Evolutionary conservation across 2,329 filamentous ascomycete species (phyloP).

Genomic region (Thielaviopsis punctulata): DNA sequence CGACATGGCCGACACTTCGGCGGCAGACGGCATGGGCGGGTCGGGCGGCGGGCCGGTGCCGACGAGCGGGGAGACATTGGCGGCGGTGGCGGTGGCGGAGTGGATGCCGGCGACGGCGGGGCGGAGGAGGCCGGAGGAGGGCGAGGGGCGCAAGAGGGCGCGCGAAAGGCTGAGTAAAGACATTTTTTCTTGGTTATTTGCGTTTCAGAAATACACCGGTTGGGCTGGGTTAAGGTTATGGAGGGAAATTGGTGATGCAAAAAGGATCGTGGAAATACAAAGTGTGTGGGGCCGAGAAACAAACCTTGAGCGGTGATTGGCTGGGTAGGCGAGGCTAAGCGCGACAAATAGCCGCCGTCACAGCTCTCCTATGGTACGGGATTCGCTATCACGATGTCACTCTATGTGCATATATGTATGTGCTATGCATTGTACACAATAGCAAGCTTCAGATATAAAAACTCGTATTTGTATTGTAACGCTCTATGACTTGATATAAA

Average conservation of each 20-base stretch:
- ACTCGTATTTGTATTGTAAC: too few relatives aligned
- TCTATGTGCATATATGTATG: too few relatives aligned
- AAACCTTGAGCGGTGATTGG: neutral
- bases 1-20: slow-evolving; percentile 18
- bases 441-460: too few relatives aligned
- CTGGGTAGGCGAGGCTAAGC: neutral
- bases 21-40: slow-evolving; percentile 29
- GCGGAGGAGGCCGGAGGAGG: neutral
- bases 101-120: slow-evolving; percentile 12
- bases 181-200: too few relatives aligned
- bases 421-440: too few relatives aligned
- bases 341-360: neutral
- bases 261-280: neutral
- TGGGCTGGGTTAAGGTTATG: neutral
- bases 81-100: slow-evolving; percentile 20
- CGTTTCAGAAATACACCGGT: too few relatives aligned
- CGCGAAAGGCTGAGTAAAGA: neutral
- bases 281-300: neutral
- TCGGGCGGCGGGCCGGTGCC: slow-evolving; percentile 42
- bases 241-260: neutral
- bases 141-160: neutral
- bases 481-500: neutral
- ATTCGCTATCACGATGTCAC: too few relatives aligned
- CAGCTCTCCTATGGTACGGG: too few relatives aligned
- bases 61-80: slow-evolving; percentile 34